Percentiles rank a stretch among this genome's conserved stretches.
These are phyloP conservation scores for Euryodendron excelsum DNA, from an alignment of 148 eudicot genomes.

Conservation along the genomic window DNA sequence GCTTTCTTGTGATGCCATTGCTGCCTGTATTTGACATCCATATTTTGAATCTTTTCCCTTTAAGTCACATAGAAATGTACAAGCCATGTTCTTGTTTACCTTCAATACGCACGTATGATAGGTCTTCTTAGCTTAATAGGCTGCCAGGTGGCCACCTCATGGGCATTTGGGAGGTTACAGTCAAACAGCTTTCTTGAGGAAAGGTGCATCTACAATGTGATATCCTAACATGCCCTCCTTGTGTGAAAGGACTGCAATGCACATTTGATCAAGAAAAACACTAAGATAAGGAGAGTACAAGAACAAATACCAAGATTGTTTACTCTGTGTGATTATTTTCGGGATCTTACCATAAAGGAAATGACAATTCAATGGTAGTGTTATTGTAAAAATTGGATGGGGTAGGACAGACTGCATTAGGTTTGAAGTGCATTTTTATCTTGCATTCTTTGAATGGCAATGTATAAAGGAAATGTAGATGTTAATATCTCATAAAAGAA, in stretches of 20 bases:
- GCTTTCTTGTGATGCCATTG: not conserved
- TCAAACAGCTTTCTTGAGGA: not conserved
- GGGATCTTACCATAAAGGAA: not conserved
- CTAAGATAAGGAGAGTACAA: not conserved
- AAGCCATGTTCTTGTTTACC: not conserved
- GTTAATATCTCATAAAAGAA: not conserved
- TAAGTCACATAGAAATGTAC: not conserved
- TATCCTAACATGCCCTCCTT: not conserved
- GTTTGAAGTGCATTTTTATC: not conserved
- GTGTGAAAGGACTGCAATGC: not conserved
- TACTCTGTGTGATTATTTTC: not conserved
- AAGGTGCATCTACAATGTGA: not conserved
- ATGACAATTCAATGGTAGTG: not conserved
- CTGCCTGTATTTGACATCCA: not conserved
- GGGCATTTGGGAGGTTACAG: not conserved
- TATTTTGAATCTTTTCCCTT: not conserved
- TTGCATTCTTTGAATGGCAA: not conserved
- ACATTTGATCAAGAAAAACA: not conserved
- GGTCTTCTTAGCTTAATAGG: not conserved
- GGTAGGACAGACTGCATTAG: not conserved
- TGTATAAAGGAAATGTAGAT: not conserved
- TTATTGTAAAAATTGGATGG: not conserved
- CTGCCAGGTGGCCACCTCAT: not conserved
- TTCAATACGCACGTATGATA: not conserved
- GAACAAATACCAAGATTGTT: not conserved